Conservation (phyloP, 2,329 filamentous ascomycete genomes). For the Calonectria pseudoreteaudii region DNA sequence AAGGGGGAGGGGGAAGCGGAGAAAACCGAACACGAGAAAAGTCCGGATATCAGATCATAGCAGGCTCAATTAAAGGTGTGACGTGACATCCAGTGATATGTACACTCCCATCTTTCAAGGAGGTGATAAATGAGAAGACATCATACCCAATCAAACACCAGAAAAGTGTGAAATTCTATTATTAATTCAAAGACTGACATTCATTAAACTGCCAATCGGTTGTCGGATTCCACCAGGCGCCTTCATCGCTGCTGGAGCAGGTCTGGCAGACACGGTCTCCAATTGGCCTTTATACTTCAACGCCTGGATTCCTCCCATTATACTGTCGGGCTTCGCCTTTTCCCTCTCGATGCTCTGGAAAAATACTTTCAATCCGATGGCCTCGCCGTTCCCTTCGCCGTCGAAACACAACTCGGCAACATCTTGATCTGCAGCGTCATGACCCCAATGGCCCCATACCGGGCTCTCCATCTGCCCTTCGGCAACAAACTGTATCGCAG, state of each 20-base stretch:
- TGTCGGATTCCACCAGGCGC: background rate
- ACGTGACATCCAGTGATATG: background rate
- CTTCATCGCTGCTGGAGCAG: background rate
- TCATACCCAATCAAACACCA: background rate
- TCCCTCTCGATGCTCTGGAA: background rate
- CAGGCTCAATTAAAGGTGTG: background rate
- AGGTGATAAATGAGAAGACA: background rate
- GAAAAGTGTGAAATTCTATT: background rate
- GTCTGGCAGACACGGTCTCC: background rate
- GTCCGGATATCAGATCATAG: background rate
- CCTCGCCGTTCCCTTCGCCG: background rate
- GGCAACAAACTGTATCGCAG: background rate
- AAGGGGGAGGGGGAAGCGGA: background rate
- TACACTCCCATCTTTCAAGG: background rate
- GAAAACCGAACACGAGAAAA: background rate
- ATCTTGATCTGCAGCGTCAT: background rate
- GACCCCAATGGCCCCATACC: background rate
- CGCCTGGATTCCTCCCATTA: conserved; percentile 1
- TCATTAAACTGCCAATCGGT: no score
- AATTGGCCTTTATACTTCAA: background rate
- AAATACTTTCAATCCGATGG: background rate
- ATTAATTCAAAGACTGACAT: background rate
- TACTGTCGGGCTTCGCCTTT: background rate
- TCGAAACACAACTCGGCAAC: background rate
- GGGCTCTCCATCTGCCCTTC: background rate